Evolutionary conservation across 2,329 filamentous ascomycete genomes (phyloP).

Genomic region (Diaporthe destruens): DNA sequence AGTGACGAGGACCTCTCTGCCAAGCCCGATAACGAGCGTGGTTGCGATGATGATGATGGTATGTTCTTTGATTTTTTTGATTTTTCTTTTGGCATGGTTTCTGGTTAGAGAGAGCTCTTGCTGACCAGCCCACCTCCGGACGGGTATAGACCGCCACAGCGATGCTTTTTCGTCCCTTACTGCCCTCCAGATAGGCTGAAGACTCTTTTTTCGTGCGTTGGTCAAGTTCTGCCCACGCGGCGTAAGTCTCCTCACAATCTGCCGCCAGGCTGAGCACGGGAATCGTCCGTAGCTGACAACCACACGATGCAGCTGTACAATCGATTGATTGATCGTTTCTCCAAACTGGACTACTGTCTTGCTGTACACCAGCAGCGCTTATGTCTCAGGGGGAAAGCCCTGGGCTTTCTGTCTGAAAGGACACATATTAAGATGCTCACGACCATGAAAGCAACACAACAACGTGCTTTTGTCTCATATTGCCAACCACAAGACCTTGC

Average conservation of each 20-base stretch:
- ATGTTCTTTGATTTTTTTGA: too few relatives aligned
- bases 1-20: constrained; percentile 30
- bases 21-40: background rate
- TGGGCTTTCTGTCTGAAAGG: constrained; percentile 44
- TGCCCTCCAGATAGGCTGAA: constrained; percentile 31
- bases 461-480: constrained; percentile 33
- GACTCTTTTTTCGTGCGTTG: background rate
- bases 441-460: constrained; percentile 18
- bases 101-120: background rate
- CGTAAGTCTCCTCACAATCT: constrained; percentile 16
- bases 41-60: constrained; percentile 20
- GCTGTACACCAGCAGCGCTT: constrained; percentile 38
- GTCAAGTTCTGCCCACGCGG: constrained; percentile 14
- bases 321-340: constrained; percentile 34
- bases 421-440: constrained; percentile 41
- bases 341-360: constrained; percentile 44
- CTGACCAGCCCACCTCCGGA: constrained; percentile 2
- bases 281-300: background rate
- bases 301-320: constrained; percentile 34
- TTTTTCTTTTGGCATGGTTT: background rate
- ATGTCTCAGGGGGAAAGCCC: constrained; percentile 37
- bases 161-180: constrained; percentile 23
- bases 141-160: constrained; percentile 9
- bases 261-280: background rate
- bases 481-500: constrained; percentile 21